A percentile compares a stretch with the other conserved stretches of the same genome.
Conservation (phyloP, 768 basidiomycete genomes). For the Clitopilus passeckerianus region DNA sequence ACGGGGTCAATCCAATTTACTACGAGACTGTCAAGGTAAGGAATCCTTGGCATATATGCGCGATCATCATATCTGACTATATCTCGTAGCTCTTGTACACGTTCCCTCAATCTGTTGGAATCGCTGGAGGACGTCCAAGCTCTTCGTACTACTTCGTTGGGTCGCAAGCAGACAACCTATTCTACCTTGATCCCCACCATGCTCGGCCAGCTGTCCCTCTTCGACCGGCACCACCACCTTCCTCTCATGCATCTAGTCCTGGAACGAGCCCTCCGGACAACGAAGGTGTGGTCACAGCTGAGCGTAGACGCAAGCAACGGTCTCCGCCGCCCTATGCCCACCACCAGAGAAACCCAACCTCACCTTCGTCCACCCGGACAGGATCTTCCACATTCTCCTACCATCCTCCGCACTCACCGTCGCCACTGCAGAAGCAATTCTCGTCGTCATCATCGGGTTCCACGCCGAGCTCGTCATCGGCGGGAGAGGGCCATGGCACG, state of each 20-base stretch:
- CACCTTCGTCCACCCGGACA: slow-evolving; percentile 48
- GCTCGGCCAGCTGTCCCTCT: slow-evolving; percentile 74
- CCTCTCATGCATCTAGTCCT: not conserved
- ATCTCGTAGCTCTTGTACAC: slow-evolving; percentile 69
- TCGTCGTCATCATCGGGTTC: slow-evolving; percentile 24
- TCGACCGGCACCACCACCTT: slow-evolving; percentile 32
- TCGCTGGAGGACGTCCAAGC: slow-evolving; percentile 94
- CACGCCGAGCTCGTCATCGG: slow-evolving; percentile 19
- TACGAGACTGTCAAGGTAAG: slow-evolving; percentile 67
- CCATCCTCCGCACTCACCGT: slow-evolving; percentile 56
- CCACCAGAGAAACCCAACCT: slow-evolving; percentile 35
- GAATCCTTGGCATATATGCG: not conserved
- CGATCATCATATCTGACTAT: not conserved
- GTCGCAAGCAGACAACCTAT: slow-evolving; percentile 80
- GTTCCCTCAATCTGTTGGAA: slow-evolving; percentile 94
- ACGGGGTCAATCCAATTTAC: slow-evolving; percentile 94
- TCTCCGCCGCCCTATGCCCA: slow-evolving; percentile 10
- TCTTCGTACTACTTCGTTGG: slow-evolving; percentile 98
- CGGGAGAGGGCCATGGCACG: slow-evolving; percentile 5
- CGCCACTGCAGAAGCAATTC: slow-evolving; percentile 61
- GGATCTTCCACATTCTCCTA: slow-evolving; percentile 49
- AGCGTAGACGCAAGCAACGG: slow-evolving; percentile 5
- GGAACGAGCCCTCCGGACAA: not conserved
- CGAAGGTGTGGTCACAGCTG: not conserved
- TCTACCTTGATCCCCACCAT: slow-evolving; percentile 80